A percentile compares a stretch with the other conserved stretches of the same genome.
These are phyloP conservation scores for Terfezia boudieri DNA, from an alignment of 495 filamentous ascomycete species.

Conservation along the genomic window DNA sequence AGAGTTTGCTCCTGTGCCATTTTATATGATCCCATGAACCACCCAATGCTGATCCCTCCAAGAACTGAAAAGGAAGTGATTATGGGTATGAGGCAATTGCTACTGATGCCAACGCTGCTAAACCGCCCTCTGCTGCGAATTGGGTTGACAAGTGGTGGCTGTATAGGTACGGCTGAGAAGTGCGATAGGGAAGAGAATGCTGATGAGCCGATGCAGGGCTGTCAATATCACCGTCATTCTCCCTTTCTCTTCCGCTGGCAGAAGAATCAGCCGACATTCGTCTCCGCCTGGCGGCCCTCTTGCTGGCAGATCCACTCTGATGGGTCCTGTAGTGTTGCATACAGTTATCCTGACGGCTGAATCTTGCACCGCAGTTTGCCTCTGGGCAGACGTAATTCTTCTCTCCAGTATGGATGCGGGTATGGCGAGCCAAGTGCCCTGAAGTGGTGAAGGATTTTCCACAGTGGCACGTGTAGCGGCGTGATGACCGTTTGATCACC, in stretches of 20 bases:
- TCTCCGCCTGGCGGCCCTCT: slow-evolving; percentile 15
- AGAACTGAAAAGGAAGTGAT: background rate
- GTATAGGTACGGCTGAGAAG: background rate
- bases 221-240: background rate
- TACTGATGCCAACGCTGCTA: background rate
- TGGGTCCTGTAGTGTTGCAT: slow-evolving; percentile 92
- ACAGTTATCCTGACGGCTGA: slow-evolving; percentile 95
- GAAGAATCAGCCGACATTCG: slow-evolving; percentile 13
- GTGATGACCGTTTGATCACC: slow-evolving; percentile 37
- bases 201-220: background rate
- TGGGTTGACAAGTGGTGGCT: background rate
- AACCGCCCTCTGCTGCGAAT: background rate
- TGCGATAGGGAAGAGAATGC: background rate
- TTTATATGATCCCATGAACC: background rate
- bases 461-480: slow-evolving; percentile 46
- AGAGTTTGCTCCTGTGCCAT: background rate
- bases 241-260: background rate
- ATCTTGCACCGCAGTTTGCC: slow-evolving; percentile 60
- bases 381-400: slow-evolving; percentile 78
- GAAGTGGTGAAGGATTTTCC: slow-evolving; percentile 83
- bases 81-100: background rate
- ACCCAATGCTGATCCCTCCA: background rate
- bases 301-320: slow-evolving; percentile 24
- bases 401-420: slow-evolving; percentile 89
- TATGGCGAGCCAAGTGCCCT: slow-evolving; percentile 85